Evolutionary conservation across 2,329 filamentous ascomycete genomes (phyloP), one percentile per base, ranked within the genome.

Genomic region (Plectosphaerella sp.): DNA sequence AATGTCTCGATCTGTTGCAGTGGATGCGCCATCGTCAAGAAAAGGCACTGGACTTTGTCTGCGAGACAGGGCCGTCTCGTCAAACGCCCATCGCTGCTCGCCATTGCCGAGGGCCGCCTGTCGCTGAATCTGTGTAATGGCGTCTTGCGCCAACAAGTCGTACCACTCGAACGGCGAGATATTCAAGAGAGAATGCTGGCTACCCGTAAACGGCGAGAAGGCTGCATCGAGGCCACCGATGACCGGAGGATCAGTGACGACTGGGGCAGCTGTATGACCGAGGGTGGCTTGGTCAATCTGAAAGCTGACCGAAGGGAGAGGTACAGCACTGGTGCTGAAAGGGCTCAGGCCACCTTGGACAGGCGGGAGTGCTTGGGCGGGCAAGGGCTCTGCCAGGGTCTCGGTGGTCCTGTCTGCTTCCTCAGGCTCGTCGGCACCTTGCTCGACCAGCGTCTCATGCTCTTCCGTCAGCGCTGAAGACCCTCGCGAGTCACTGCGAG

Each of bases 131-230:
- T 54, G 47, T 24, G 28, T 51, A 45, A 54, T 54, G 9, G 52
- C 52, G 35, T 54, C 52, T 15, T 54, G 52, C 4, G 52, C 52
- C 3, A 54, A 49, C 22, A 54, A 5, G 24, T 54, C 52, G 35
- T 54, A 54, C 52, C 52, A 54, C 49, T 54, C 52, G 15, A 54
- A 54, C 4, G 52, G 52, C 4, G 52, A 54, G 18, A 54, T 54
- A 35, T 54, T 54, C 4, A 54, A 39, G 24, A 54, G 16, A 15
- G 52, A 54, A 14, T 49, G 45, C 14, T 51, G 52, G 18, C 49
- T 54, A 6, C 51, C 15, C 6, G 52, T 45, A 5, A 54, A 47
- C 14, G 52, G 52, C 8, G 52, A 54, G 33, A 54, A 48, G 12
- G 49, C 52, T 18, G 41, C 10, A 11, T 43, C 41, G n/a, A 43